These are phyloP conservation scores for Rhizopus arrhizus DNA, from an alignment of 371 early-diverging fungal species.

Conservation along the genomic window DNA sequence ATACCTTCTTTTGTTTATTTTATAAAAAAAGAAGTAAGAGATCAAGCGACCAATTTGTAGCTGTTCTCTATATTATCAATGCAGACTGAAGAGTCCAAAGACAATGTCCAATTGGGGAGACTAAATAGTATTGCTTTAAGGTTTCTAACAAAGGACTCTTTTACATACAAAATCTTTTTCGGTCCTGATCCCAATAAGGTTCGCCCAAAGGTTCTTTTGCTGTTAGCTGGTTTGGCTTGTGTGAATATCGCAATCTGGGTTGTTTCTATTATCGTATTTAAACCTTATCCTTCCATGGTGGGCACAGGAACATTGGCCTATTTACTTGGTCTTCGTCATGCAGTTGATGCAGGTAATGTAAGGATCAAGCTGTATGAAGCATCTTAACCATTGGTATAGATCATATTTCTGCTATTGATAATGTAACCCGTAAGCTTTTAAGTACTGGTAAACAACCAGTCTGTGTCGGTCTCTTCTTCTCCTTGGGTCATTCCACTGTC, in stretches of 20 bases:
- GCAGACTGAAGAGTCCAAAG: not conserved
- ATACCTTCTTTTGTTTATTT: too few relatives aligned
- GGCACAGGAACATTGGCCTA: constrained; percentile 63
- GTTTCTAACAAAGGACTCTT: constrained; percentile 30
- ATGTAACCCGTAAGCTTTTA: constrained; percentile 68
- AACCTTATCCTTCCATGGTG: constrained; percentile 46
- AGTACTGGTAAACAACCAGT: constrained; percentile 49
- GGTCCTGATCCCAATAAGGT: constrained; percentile 43
- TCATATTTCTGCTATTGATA: constrained; percentile 78
- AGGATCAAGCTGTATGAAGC: not conserved
- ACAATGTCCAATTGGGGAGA: constrained; percentile 17
- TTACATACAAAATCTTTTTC: constrained; percentile 39
- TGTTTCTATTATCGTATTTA: constrained; percentile 36
- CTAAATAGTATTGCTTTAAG: constrained; percentile 25
- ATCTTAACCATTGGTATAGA: constrained; percentile 28
- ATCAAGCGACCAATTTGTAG: too few relatives aligned
- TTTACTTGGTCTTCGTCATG: constrained; percentile 70
- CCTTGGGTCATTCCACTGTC: constrained; percentile 72
- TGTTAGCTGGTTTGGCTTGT: constrained; percentile 30
- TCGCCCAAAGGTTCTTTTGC: constrained; percentile 33
- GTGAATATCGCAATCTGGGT: constrained; percentile 55
- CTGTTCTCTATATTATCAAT: not conserved
- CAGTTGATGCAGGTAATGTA: constrained; percentile 64
- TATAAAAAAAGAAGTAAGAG: too few relatives aligned
- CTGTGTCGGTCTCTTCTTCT: constrained; percentile 68